Base-by-base conservation (phyloP, 345 rosid genomes). In the Citrus maxima region DNA sequence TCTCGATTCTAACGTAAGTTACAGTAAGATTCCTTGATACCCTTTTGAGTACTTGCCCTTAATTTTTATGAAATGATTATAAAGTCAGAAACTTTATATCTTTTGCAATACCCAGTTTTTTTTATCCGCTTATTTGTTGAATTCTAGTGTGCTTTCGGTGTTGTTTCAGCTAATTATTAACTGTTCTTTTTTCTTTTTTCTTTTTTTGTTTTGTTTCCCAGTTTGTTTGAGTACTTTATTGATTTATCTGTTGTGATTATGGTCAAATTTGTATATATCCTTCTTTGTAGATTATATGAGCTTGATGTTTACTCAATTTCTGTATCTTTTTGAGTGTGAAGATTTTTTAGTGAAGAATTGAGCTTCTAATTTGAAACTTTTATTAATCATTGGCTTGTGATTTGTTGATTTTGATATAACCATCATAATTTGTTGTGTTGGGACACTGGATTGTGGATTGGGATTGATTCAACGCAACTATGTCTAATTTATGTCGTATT, bases 1-100 rank as follows among this genome's bases (percentile, higher is more conserved):
- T 59, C 71, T 75, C 46, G 64, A 40, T 62, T 76, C 42, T 32
- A 73, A 40, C 75, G 30, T 37, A 3, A 4, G 24, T 67, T 35
- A 21, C 34, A 80, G 84, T 78, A 60, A 70, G 80, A 28, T 79
- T 79, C 67, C 56, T 35, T 10, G 46, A 25, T 65, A 6, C 75
- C 72, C 32, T 2, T 42, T 40, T 77, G 67, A 56, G 28, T 49
- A 38, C 67, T 21, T 10, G 25, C 46, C 25, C 4, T 5, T 24
- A 22, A 32, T 22, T 73, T 56, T 46, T 24, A 25, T 34, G 46
- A 35, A 60, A 2, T 24, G 51, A 25, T 3, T 8, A 24, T 67
- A 54, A 25, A 32, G 25, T 66, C 34, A 22, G 7, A 6, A 3
- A 63, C 18, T 21, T 42, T 16, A 6, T 35, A 3, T 34, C 10